Percentiles rank a stretch among this genome's conserved stretches.
Conservation (phyloP, 495 filamentous ascomycete genomes). For the Symbiotaphrina buchneri region DNA sequence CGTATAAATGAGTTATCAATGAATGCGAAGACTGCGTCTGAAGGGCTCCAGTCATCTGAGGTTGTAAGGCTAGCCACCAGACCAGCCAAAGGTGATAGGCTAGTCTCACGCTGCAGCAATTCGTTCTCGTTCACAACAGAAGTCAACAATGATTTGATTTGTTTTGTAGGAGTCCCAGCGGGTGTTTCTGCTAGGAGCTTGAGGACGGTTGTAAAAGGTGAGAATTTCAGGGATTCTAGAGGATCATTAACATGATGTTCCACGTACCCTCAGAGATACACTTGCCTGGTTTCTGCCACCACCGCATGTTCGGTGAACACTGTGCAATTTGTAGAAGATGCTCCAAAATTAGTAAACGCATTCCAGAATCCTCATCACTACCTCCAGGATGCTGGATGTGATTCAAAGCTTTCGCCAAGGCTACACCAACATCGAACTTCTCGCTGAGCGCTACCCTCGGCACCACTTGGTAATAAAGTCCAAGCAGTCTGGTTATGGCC, state of each 20-base stretch:
- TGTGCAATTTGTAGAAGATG: slow-evolving; percentile 56
- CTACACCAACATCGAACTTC: slow-evolving; percentile 62
- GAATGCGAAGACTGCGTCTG: slow-evolving; percentile 28
- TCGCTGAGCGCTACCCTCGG: slow-evolving; percentile 62
- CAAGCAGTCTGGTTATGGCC: slow-evolving; percentile 47
- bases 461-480: slow-evolving; percentile 58
- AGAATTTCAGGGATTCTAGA: slow-evolving; percentile 24
- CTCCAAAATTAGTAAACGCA: slow-evolving; percentile 45
- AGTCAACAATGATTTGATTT: slow-evolving; percentile 20
- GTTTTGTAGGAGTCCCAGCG: slow-evolving; percentile 16
- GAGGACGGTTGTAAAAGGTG: slow-evolving; percentile 41
- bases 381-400: slow-evolving; percentile 17
- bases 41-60: slow-evolving; percentile 7
- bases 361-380: slow-evolving; percentile 20
- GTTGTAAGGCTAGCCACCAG: slow-evolving; percentile 25
- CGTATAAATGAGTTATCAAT: slow-evolving; percentile 61
- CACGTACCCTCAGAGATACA: slow-evolving; percentile 2
- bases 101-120: slow-evolving; percentile 18
- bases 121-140: slow-evolving; percentile 26
- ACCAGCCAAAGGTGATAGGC: slow-evolving; percentile 23
- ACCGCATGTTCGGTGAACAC: slow-evolving; percentile 58
- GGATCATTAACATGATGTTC: not conserved
- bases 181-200: slow-evolving; percentile 24
- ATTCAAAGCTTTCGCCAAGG: slow-evolving; percentile 41
- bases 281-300: slow-evolving; percentile 46